phyloP scores from a whole-genome alignment of 2,329 filamentous ascomycete species.

The Parastagonospora avenae region DNA sequence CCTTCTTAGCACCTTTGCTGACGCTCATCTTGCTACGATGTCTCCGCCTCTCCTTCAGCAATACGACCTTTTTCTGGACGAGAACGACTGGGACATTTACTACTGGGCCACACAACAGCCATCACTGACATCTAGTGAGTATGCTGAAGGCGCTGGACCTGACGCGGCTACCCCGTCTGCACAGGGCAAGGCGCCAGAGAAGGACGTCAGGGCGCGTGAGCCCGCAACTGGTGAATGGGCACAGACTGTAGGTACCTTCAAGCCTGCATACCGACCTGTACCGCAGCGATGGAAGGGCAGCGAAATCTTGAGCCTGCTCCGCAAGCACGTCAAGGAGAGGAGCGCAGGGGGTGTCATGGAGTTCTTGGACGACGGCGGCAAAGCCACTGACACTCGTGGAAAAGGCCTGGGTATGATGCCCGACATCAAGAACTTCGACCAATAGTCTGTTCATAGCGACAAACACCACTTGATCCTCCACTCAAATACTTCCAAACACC shows the following conservation, averaged over 20 bases:
- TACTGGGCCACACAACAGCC: conserved; percentile 97
- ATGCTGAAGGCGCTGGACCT: conserved; percentile 58
- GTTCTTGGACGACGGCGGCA: conserved; percentile 32
- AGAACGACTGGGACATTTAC: conserved; percentile 99
- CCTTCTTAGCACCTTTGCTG: conserved; percentile 92
- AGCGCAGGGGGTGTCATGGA: conserved; percentile 64
- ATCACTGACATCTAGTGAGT: conserved; percentile 61
- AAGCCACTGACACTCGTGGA: conserved; percentile 38
- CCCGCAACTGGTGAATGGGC: conserved; percentile 83
- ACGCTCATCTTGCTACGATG: conserved; percentile 77
- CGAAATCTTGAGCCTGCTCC: conserved; percentile 75
- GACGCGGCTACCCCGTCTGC: conserved; percentile 51
- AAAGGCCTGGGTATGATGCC: conserved; percentile 58
- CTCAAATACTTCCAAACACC: conserved; percentile 58
- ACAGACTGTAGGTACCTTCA: conserved; percentile 93
- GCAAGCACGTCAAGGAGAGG: conserved; percentile 77
- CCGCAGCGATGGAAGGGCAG: conserved; percentile 84
- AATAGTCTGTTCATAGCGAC: conserved; percentile 12
- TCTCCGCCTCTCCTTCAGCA: conserved; percentile 72
- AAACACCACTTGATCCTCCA: not conserved
- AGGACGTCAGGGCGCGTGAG: conserved; percentile 56
- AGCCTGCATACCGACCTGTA: conserved; percentile 89
- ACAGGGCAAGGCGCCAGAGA: conserved; percentile 53
- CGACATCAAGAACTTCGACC: conserved; percentile 55
- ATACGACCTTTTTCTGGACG: conserved; percentile 93